Conservation (phyloP, 306 rosid genomes). For the Dalbergia cultrata region DNA sequence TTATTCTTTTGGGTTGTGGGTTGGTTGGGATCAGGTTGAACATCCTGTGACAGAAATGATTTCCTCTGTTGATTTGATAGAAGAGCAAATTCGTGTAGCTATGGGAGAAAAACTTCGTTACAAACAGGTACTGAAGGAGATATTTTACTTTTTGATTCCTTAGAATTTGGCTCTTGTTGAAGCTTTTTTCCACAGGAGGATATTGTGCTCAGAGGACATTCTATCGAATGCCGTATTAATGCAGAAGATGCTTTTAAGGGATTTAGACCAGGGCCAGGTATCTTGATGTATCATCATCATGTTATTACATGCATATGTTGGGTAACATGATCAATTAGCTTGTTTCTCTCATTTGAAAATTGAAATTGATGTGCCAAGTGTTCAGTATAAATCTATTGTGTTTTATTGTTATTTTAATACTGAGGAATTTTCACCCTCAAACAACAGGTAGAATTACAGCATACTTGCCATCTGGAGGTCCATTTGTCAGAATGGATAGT, state of each 20-base stretch:
- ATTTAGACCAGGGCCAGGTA: slow-evolving; percentile 99
- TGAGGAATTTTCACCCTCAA: slow-evolving; percentile 38
- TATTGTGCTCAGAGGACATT: slow-evolving; percentile 93
- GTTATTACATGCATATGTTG: neutral
- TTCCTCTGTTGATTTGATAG: slow-evolving; percentile 92
- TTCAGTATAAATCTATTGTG: neutral
- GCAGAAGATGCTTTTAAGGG: slow-evolving; percentile 98
- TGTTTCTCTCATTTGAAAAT: slow-evolving; percentile 28
- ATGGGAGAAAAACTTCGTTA: slow-evolving; percentile 87
- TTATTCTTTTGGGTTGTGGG: neutral
- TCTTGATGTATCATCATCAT: slow-evolving; percentile 24
- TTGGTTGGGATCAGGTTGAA: slow-evolving; percentile 73
- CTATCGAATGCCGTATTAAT: slow-evolving; percentile 97
- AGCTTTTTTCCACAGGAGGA: slow-evolving; percentile 73
- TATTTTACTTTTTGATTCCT: slow-evolving; percentile 38
- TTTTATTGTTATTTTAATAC: slow-evolving; percentile 11
- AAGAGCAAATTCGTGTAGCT: slow-evolving; percentile 96
- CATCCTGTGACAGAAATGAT: slow-evolving; percentile 99
- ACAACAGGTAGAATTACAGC: slow-evolving; percentile 94
- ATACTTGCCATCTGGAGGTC: slow-evolving; percentile 97
- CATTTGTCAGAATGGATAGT: slow-evolving; percentile 99
- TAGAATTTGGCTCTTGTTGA: slow-evolving; percentile 43
- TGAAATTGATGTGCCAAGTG: slow-evolving; percentile 16
- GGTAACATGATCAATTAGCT: slow-evolving; percentile 25
- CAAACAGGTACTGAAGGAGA: slow-evolving; percentile 70